Conservation (phyloP, 1,139 yeast species). For the Saccharomyces hybrid region DNA sequence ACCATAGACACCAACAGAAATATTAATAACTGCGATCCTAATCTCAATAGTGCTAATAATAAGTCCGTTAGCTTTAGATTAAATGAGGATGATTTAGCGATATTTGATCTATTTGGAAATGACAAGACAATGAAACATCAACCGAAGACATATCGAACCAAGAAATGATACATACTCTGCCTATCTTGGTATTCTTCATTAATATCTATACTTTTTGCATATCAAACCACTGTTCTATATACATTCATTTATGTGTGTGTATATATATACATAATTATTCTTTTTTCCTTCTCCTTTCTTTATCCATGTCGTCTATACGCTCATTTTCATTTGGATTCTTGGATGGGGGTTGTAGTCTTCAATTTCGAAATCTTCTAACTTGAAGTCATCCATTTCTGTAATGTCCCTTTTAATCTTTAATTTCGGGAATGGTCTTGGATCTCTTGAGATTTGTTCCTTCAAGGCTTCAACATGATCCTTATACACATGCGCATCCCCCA, state of each 20-base stretch:
- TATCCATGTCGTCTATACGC: constrained; percentile 34
- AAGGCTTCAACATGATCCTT: constrained; percentile 88
- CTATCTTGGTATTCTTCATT: constrained; percentile 22
- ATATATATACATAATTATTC: too few relatives aligned
- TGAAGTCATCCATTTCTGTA: constrained; percentile 74
- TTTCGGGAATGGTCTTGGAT: constrained; percentile 74
- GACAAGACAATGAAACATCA: constrained; percentile 12
- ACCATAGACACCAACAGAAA: not conserved
- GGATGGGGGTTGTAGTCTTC: constrained; percentile 72
- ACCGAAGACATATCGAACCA: constrained; percentile 24
- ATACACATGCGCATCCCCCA: constrained; percentile 96
- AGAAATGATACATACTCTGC: not conserved
- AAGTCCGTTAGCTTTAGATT: constrained; percentile 19
- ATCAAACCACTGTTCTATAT: constrained; percentile 13
- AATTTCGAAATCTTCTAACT: constrained; percentile 77
- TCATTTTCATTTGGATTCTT: constrained; percentile 81
- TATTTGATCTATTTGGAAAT: constrained; percentile 26
- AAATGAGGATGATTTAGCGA: constrained; percentile 26
- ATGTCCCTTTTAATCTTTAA: constrained; percentile 61
- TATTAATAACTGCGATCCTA: constrained; percentile 1
- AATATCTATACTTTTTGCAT: constrained; percentile 27
- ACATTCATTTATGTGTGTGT: not conserved
- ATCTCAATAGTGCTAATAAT: constrained; percentile 1
- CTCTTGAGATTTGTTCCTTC: constrained; percentile 64
- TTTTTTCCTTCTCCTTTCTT: not conserved